Percentiles rank a stretch among this genome's conserved stretches.
These are phyloP conservation scores for Amylocystis lapponica DNA, from an alignment of 768 basidiomycete species.

Conservation along the genomic window DNA sequence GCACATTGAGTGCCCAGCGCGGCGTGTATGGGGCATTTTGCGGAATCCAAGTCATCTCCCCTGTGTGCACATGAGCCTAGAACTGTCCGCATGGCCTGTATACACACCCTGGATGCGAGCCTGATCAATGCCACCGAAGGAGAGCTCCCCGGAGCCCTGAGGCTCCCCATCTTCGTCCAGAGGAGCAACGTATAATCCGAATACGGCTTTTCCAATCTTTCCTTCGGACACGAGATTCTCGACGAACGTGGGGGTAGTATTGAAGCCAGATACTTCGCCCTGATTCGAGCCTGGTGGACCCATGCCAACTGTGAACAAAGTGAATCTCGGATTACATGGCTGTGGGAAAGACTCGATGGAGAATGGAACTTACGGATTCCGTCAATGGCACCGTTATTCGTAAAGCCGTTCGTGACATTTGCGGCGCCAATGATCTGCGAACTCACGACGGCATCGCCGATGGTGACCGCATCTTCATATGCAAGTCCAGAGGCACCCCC, in stretches of 20 bases:
- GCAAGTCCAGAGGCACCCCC: slow-evolving; percentile 3
- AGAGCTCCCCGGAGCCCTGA: slow-evolving; percentile 3
- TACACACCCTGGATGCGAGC: slow-evolving; percentile 1
- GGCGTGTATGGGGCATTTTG: neutral
- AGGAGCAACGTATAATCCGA: slow-evolving; percentile 1
- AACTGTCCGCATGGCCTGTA: neutral
- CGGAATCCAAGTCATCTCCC: slow-evolving; percentile 3
- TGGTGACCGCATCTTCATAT: slow-evolving; percentile 4
- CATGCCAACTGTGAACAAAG: slow-evolving; percentile 1
- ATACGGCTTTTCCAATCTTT: slow-evolving; percentile 1
- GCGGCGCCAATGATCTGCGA: slow-evolving; percentile 6
- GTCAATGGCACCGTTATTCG: slow-evolving; percentile 1
- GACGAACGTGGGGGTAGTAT: slow-evolving; percentile 4
- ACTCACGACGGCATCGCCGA: slow-evolving; percentile 2
- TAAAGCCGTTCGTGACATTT: neutral
- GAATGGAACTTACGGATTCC: slow-evolving; percentile 5
- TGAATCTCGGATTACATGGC: neutral
- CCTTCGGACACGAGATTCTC: slow-evolving; percentile 2
- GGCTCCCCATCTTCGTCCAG: neutral
- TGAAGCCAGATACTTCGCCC: slow-evolving; percentile 1
- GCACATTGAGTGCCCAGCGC: slow-evolving; percentile 3
- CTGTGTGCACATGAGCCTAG: neutral
- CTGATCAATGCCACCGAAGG: slow-evolving; percentile 6
- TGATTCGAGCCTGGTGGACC: slow-evolving; percentile 4
- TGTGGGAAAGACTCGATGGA: neutral